Percentiles rank a stretch among this genome's conserved stretches.
These are phyloP conservation scores for Nicotiana sylvestris DNA, from an alignment of 257 asterid genomes.

Conservation along the genomic window DNA sequence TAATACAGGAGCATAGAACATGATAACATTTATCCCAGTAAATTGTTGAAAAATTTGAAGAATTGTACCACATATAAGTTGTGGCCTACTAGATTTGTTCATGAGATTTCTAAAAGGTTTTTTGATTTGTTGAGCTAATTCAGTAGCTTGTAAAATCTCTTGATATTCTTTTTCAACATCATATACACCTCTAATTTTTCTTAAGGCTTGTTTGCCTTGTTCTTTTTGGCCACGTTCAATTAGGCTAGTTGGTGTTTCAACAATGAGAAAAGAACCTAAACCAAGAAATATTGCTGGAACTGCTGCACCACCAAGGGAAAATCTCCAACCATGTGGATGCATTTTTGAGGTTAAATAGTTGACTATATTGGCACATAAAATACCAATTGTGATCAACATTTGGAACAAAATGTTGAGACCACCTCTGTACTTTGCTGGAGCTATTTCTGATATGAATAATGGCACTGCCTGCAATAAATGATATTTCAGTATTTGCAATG, in stretches of 20 bases:
- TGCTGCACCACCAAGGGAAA: slow-evolving; percentile 46
- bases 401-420: slow-evolving; percentile 45
- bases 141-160: slow-evolving; percentile 30
- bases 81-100: slow-evolving; percentile 24
- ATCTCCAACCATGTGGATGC: slow-evolving; percentile 39
- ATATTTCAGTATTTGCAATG: too few relatives aligned
- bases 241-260: slow-evolving; percentile 53
- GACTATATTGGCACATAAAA: slow-evolving; percentile 32
- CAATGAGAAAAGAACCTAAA: slow-evolving; percentile 44
- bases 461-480: slow-evolving; percentile 44
- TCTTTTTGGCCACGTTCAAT: slow-evolving; percentile 37
- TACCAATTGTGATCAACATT: slow-evolving; percentile 45
- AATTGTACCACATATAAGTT: slow-evolving; percentile 10
- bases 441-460: slow-evolving; percentile 50
- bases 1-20: slow-evolving; percentile 53
- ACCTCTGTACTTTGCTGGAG: slow-evolving; percentile 47
- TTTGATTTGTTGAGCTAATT: slow-evolving; percentile 21
- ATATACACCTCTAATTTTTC: slow-evolving; percentile 28
- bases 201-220: slow-evolving; percentile 27
- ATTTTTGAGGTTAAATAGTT: slow-evolving; percentile 32
- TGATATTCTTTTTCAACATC: slow-evolving; percentile 39
- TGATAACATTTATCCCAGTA: slow-evolving; percentile 47
- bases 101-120: slow-evolving; percentile 35
- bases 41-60: slow-evolving; percentile 55
- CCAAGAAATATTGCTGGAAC: slow-evolving; percentile 47